These are phyloP conservation scores for Aschersonia sp. DNA, from an alignment of 2,329 filamentous ascomycete genomes.

Conservation along the genomic window DNA sequence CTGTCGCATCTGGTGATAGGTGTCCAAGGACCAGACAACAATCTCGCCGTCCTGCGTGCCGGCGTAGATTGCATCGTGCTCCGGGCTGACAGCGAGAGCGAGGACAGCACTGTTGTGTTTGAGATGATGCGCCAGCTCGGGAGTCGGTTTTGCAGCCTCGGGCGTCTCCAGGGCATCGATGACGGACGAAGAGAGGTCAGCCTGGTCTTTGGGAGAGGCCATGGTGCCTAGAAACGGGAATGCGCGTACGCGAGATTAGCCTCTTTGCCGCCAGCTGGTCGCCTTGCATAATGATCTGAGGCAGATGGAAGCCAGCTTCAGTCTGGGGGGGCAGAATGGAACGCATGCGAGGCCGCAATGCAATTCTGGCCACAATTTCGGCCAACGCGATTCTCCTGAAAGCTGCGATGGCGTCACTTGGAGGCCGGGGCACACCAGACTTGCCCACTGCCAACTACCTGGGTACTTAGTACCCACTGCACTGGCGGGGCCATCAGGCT, in stretches of 20 bases:
- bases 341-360: no score
- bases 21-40: slow-evolving; percentile 77
- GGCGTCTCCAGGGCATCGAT: slow-evolving; percentile 6
- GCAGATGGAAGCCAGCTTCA: neutral
- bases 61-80: slow-evolving; percentile 71
- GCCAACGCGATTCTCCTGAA: neutral
- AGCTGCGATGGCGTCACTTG: slow-evolving; percentile 7
- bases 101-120: slow-evolving; percentile 69
- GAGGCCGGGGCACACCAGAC: neutral
- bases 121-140: slow-evolving; percentile 61
- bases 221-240: neutral
- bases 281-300: neutral
- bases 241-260: slow-evolving; percentile 2
- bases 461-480: neutral
- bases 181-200: slow-evolving; percentile 4
- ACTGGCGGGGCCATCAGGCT: no score
- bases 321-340: neutral
- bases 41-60: slow-evolving; percentile 92
- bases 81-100: slow-evolving; percentile 64
- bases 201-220: slow-evolving; percentile 1
- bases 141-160: slow-evolving; percentile 16
- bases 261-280: neutral
- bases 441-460: no score
- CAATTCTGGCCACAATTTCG: no score
- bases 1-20: slow-evolving; percentile 64